A percentile compares a stretch with the other conserved stretches of the same genome.
Conservation (phyloP, 225 moss, liverwort and hornwort genomes). For the Polytrichum formosum region DNA sequence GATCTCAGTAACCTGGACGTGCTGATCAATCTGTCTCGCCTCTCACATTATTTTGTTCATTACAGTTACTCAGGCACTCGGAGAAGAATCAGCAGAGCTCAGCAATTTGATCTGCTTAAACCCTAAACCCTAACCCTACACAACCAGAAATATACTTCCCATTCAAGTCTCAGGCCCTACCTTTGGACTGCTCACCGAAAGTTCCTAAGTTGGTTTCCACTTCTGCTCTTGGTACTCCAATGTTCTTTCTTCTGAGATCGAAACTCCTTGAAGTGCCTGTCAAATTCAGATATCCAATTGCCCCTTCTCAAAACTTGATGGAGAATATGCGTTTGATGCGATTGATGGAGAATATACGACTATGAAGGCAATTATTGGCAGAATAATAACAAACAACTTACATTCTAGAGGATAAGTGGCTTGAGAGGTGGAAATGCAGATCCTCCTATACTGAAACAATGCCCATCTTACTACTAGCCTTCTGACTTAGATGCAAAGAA, state of each 20-base stretch:
- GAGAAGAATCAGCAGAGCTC: not conserved
- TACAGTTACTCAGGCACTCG: not conserved
- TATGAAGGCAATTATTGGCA: not conserved
- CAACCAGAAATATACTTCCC: not conserved
- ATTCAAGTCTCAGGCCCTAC: slow-evolving; percentile 10
- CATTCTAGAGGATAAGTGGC: no score
- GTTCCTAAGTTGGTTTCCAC: slow-evolving; percentile 16
- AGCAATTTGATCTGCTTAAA: not conserved
- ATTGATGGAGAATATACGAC: no score
- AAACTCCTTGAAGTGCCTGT: slow-evolving; percentile 6
- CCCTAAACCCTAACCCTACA: not conserved
- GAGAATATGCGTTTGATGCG: no score
- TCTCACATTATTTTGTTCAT: not conserved
- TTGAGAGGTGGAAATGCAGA: no score
- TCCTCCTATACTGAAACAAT: no score
- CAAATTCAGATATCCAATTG: not conserved
- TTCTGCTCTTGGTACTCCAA: slow-evolving; percentile 24
- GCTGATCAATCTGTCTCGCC: not conserved
- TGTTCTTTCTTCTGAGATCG: slow-evolving; percentile 21
- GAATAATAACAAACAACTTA: not conserved
- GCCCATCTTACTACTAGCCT: no score
- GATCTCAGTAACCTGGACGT: no score
- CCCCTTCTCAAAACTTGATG: not conserved
- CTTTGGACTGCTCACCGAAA: slow-evolving; percentile 22
- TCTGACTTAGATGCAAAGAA: no score